Base-by-base conservation (phyloP, 2,329 filamentous ascomycete species). In the Myrmaecium sp. region DNA sequence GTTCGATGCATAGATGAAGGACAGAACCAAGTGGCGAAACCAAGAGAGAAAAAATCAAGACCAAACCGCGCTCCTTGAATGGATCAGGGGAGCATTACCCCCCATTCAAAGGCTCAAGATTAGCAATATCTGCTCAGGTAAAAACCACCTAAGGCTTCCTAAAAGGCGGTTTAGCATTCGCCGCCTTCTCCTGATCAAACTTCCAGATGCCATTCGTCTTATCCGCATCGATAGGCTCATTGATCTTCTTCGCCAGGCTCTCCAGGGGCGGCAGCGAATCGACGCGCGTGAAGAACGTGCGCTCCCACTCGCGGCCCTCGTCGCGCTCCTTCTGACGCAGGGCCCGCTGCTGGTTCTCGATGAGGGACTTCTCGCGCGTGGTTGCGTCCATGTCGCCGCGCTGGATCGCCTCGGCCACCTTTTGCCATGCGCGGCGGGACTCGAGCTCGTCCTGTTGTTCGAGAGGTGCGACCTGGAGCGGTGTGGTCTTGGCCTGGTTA, bases 361-460 rank as follows among this genome's bases (percentile, higher is more conserved):
- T 92, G 52, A 81, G 80, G 30, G 68, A 67, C 62, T 95, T 95
- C 48, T 92, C 80, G 9, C 56, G 46, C 2, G 72, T 71, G 1
- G 82, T 81, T 4, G 66, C 58, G 39, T 93, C 81, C 67, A 94
- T 81, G 49, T 94, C 81, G 31, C 82, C 79, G 38, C 66, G 69
- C 30, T 69, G 64, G 41, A 95, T 89, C 24, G 74, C 82, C 16
- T 69, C 67, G 1, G 81, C 81, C 14, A 95, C 86, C 43, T 79
- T 80, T 35, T 66, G 60, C 89, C 86, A 95, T 3, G 86, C 86
- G 31, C 79, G 70, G 24, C 86, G 72, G 9, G 79, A 82, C 57
- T 95, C 86, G 36, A 89, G 74, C 7, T 81, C 70, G 46, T 92
- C 78, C 55, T 94, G 86, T 38, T 78, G 53, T 32, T 83, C 75